A percentile compares a stretch with the other conserved stretches of the same genome.
These are phyloP conservation scores for Rosellinia necatrix DNA, from an alignment of 2,329 filamentous ascomycete genomes.

Conservation along the genomic window DNA sequence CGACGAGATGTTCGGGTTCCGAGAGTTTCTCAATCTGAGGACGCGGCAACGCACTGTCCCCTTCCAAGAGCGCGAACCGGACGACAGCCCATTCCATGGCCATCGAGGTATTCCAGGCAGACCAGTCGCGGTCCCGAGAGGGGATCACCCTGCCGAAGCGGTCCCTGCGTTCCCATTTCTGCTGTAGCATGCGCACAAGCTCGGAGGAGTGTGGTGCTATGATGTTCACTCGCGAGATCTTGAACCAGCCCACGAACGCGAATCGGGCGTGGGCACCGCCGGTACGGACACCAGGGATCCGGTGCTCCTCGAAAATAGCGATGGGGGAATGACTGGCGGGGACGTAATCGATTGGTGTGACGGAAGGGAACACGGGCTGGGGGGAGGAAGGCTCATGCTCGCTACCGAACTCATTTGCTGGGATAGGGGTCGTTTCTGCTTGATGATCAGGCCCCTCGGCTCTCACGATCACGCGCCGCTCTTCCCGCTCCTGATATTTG, in stretches of 20 bases:
- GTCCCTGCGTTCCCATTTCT: conserved; percentile 37
- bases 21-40: conserved; percentile 33
- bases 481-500: neutral
- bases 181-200: conserved; percentile 35
- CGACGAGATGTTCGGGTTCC: neutral
- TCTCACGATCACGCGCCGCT: no score
- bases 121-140: conserved; percentile 3
- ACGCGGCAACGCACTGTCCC: conserved; percentile 18
- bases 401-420: conserved; percentile 18
- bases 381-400: neutral
- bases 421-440: neutral
- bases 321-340: conserved; percentile 25
- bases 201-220: conserved; percentile 34
- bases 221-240: conserved; percentile 31
- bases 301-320: conserved; percentile 34
- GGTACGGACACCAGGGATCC: neutral
- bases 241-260: conserved; percentile 37
- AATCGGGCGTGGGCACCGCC: conserved; percentile 10
- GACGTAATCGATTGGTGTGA: conserved; percentile 36
- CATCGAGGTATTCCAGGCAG: conserved; percentile 25
- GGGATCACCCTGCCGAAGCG: conserved; percentile 24
- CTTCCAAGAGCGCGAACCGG: conserved; percentile 31
- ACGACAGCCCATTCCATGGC: conserved; percentile 35
- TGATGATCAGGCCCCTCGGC: no score
- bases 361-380: conserved; percentile 17